Evolutionary conservation across 2,329 filamentous ascomycete species (phyloP), one percentile per base, ranked within the genome.

Genomic region (Leptographium radiaticola): DNA sequence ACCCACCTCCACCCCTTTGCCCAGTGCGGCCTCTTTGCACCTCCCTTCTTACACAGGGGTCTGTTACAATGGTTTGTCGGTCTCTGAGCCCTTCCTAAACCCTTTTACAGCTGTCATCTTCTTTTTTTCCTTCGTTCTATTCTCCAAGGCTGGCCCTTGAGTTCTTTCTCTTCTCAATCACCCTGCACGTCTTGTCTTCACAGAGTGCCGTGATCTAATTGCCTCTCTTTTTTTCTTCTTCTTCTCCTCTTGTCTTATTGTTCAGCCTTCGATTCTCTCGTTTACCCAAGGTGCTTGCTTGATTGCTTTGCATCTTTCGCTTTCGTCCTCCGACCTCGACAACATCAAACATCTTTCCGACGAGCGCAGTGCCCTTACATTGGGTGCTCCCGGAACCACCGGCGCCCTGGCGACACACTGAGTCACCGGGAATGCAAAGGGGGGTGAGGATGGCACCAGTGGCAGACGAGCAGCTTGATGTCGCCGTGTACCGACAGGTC

Each of bases 391-490:
- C 5, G 6, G n/a, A 20, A 34, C 20, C 3, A 18, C 42, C 25
- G 47, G n/a, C 55, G 54, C 44, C 53, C 55, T 60, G 60, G 59
- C 57, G 55, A 56, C 53, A 49, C 38, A 44, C 45, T 49, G 47
- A 45, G 54, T 33, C 51, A 31, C 47, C 10, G 56, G 57, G 57
- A 52, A 62, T 62, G 62, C 57, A 59, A 56, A 56, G 58, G 59
- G 62, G 57, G 54, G 57, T 61, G 57, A 58, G 55, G 43, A 66
- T 66, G 64, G 64, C 64, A 53, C 63, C 64, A 54, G 43, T 62
- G 52, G 55, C 36, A 36, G 55, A 56, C 15, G 47, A 18, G 36
- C 54, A 52, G 51, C 56, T 52, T 34, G 49, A 40, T 6, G 52
- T 54, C 11, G 57, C 18, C n/a, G 44, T 47, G 43, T 58, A 55